Evolutionary conservation across 2,329 filamentous ascomycete species (phyloP), one percentile per base, ranked within the genome.

Genomic region (Verticillium zaregamsianum): DNA sequence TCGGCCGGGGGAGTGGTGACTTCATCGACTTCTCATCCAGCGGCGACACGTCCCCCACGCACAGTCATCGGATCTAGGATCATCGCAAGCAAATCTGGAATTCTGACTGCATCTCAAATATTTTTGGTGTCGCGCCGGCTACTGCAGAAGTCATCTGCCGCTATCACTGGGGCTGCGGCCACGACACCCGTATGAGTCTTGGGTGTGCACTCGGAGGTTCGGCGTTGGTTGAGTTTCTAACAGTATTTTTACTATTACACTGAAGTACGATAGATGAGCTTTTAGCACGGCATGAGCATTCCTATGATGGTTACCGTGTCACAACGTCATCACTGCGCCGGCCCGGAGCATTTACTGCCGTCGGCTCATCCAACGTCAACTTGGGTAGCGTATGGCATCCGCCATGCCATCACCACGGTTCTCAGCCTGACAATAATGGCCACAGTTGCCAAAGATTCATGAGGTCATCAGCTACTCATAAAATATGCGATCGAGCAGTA

Each of bases 1-100:
- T 23, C 33, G 37, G 49, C 59, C 56, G 59, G 39, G 37, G 52
- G 55, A 64, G 59, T 61, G 63, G 57, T 64, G 63, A 64, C 63
- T 64, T 64, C 63, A 64, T 64, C 57, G 61, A 58, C 25, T 23
- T n/a, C 45, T 3, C n/a, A 11, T 8, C 11, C 20, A n/a, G 45
- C 45, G 3, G n/a, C 20, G 20, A 49, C 45, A 25, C 45, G 45
- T n/a, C 45, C 20, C 7, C 17, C 45, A 23, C 45, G n/a, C 11
- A 3, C 45, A 23, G 45, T 49, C 39, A 49, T 7, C 7, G 40
- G 20, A 12, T 49, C 45, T 25, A 25, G 8, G n/a, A 40, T 12
- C 3, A 11, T 49, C n/a, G 8, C 17, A 15, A 14, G 45, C 4
- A 49, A 8, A 49, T 49, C 45, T 49, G n/a, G 12, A 23, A 14